Conservation (phyloP, 768 basidiomycete genomes). For the Naganishia friedmannii region DNA sequence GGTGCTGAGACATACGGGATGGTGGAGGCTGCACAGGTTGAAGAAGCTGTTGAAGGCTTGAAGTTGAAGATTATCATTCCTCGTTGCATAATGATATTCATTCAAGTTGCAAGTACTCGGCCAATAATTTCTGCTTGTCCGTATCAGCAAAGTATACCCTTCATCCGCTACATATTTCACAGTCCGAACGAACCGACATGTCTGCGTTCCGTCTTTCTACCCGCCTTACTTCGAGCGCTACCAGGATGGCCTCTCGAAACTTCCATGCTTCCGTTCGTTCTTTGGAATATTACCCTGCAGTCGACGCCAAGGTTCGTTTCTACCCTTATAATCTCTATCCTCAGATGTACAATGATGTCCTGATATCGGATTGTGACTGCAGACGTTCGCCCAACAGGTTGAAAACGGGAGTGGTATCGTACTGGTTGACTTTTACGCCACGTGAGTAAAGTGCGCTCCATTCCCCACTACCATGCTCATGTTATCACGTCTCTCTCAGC, state of each 20-base stretch:
- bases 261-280: constrained; percentile 24
- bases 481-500: constrained; percentile 52
- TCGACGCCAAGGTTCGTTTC: constrained; percentile 28
- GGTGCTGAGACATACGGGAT: constrained; percentile 4
- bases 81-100: neutral
- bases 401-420: constrained; percentile 19
- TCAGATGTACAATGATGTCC: neutral
- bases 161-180: neutral
- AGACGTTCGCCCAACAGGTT: constrained; percentile 31
- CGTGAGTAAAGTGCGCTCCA: constrained; percentile 3
- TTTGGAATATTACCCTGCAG: constrained; percentile 24
- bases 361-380: neutral
- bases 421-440: constrained; percentile 32
- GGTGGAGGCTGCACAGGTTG: neutral
- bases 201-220: constrained; percentile 11
- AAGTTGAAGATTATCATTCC: neutral
- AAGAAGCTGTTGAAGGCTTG: neutral
- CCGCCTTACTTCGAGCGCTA: constrained; percentile 1
- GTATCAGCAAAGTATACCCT: too few species aligned
- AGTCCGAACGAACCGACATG: neutral
- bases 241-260: constrained; percentile 18
- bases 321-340: neutral
- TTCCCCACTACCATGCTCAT: neutral
- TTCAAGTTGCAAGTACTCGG: too few species aligned
- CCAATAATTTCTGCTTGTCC: too few species aligned